Conservation (phyloP, 169 alveolate species). For the Plasmodium vinckei region DNA sequence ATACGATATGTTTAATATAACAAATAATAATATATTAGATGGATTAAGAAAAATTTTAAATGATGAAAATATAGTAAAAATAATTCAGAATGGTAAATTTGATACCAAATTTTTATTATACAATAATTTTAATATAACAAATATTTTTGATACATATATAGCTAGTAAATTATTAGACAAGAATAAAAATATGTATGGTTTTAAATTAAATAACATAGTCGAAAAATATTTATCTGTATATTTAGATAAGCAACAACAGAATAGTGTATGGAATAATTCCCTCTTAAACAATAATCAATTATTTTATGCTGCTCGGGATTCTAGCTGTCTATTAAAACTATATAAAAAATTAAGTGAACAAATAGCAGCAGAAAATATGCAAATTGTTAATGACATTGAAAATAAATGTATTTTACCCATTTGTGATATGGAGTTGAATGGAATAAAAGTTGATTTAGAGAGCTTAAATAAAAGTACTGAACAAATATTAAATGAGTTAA, state of each 20-base stretch:
- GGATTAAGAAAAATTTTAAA: slow-evolving; percentile 78
- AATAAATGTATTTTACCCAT: slow-evolving; percentile 87
- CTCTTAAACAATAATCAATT: slow-evolving; percentile 85
- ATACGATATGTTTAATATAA: slow-evolving; percentile 80
- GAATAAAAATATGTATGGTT: slow-evolving; percentile 82
- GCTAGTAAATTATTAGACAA: slow-evolving; percentile 87
- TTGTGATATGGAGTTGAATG: slow-evolving; percentile 89
- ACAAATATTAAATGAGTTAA: slow-evolving; percentile 80
- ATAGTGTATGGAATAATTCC: slow-evolving; percentile 86
- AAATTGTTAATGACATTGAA: slow-evolving; percentile 85
- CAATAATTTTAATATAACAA: slow-evolving; percentile 71
- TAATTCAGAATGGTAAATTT: slow-evolving; percentile 89
- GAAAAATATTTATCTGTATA: slow-evolving; percentile 84
- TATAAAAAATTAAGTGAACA: slow-evolving; percentile 82
- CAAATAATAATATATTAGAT: slow-evolving; percentile 51
- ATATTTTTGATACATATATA: slow-evolving; percentile 87
- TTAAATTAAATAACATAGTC: slow-evolving; percentile 83
- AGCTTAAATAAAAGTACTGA: slow-evolving; percentile 80
- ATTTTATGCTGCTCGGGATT: slow-evolving; percentile 89
- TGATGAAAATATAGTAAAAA: slow-evolving; percentile 78
- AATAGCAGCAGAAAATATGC: slow-evolving; percentile 79
- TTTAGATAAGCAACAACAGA: slow-evolving; percentile 88
- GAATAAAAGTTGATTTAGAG: slow-evolving; percentile 84
- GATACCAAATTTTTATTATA: slow-evolving; percentile 85
- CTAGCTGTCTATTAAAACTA: slow-evolving; percentile 87